A percentile compares a stretch with the other conserved stretches of the same genome.
phyloP scores from a whole-genome alignment of 1,139 yeast genomes.

The Candida labiduridarum region DNA sequence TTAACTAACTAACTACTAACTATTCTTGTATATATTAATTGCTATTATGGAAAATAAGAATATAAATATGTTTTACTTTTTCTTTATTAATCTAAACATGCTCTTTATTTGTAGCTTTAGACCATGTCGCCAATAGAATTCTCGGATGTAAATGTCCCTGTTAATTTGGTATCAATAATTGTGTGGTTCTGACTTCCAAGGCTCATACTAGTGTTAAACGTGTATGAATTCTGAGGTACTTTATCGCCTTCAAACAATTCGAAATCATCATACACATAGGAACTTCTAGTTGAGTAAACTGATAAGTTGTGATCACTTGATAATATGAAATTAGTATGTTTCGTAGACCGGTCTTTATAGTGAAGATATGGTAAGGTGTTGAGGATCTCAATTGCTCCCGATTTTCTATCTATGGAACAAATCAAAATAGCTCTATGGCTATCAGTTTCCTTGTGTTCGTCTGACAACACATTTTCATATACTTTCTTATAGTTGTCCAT shows the following conservation, averaged over 20 bases:
- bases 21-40: conserved; percentile 4
- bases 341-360: conserved; percentile 16
- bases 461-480: conserved; percentile 13
- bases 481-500: conserved; percentile 14
- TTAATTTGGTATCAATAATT: conserved; percentile 7
- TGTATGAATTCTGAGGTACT: conserved; percentile 13
- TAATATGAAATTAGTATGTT: conserved; percentile 10
- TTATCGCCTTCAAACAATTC: conserved; percentile 14
- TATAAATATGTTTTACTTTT: not conserved
- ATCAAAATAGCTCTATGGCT: conserved; percentile 22
- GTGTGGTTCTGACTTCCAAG: conserved; percentile 8
- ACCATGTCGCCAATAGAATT: conserved; percentile 13
- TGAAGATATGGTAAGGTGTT: conserved; percentile 21
- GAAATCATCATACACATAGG: conserved; percentile 18
- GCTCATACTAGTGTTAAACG: conserved; percentile 10
- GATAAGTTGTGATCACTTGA: conserved; percentile 9
- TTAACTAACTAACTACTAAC: too few species aligned
- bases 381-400: conserved; percentile 29
- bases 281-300: conserved; percentile 9
- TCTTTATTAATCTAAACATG: too few species aligned
- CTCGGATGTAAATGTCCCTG: conserved; percentile 8
- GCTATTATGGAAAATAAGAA: not conserved
- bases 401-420: conserved; percentile 36
- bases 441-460: conserved; percentile 11
- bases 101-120: not conserved